A percentile compares a stretch with the other conserved stretches of the same genome.
These are phyloP conservation scores for Lepiota venenata DNA, from an alignment of 768 basidiomycete genomes.

Conservation along the genomic window DNA sequence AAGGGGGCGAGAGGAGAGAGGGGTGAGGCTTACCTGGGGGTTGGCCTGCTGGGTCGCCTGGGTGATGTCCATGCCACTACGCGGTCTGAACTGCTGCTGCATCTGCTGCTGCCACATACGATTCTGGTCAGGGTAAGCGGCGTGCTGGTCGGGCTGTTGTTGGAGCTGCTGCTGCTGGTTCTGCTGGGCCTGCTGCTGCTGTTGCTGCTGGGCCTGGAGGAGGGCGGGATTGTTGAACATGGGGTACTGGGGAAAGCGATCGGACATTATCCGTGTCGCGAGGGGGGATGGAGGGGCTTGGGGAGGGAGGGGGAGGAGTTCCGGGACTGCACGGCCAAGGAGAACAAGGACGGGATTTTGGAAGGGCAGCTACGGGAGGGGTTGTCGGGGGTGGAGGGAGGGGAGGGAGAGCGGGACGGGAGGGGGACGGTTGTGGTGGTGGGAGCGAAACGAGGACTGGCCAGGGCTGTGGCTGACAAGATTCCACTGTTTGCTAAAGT, in stretches of 20 bases:
- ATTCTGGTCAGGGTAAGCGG: conserved; percentile 47
- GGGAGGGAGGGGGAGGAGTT: conserved; percentile 24
- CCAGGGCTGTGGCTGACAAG: conserved; percentile 43
- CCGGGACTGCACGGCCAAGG: conserved; percentile 21
- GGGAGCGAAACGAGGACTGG: conserved; percentile 55
- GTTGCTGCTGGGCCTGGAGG: conserved; percentile 43
- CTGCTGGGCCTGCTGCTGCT: conserved; percentile 39
- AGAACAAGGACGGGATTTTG: conserved; percentile 16
- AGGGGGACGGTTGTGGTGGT: conserved; percentile 41
- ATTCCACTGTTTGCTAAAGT: conserved; percentile 41
- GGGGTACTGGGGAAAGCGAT: conserved; percentile 52
- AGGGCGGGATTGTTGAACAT: conserved; percentile 40
- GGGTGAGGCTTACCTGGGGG: conserved; percentile 42
- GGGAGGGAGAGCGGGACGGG: conserved; percentile 22
- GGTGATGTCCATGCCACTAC: conserved; percentile 37
- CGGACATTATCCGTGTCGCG: conserved; percentile 50
- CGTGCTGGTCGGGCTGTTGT: conserved; percentile 38
- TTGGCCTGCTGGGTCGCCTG: conserved; percentile 30
- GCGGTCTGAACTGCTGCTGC: conserved; percentile 38
- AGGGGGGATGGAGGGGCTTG: conserved; percentile 15
- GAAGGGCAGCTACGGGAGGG: conserved; percentile 21
- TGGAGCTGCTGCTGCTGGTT: conserved; percentile 42
- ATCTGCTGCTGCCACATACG: conserved; percentile 61
- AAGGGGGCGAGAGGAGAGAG: conserved; percentile 12
- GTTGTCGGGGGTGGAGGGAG: conserved; percentile 20